These are phyloP conservation scores for Fennellomyces sp. DNA, from an alignment of 371 early-diverging fungal species.

Conservation along the genomic window DNA sequence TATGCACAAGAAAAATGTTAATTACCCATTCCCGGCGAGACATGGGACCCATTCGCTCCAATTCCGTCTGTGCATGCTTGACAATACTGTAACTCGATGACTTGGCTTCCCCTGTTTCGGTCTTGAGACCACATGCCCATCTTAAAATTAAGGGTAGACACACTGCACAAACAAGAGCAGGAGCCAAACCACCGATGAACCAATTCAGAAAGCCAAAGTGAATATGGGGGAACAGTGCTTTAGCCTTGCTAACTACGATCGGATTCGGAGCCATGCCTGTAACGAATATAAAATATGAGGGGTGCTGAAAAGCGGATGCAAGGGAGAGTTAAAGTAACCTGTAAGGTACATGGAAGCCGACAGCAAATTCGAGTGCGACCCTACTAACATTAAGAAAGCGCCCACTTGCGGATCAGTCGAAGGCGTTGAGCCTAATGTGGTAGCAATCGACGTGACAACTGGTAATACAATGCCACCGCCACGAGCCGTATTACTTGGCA, in stretches of 20 bases:
- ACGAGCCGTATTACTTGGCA: slow-evolving; percentile 75
- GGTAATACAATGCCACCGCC: slow-evolving; percentile 76
- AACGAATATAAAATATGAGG: background rate
- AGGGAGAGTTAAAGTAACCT: slow-evolving; percentile 14
- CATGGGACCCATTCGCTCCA: slow-evolving; percentile 37
- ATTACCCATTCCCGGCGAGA: slow-evolving; percentile 45
- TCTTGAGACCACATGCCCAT: slow-evolving; percentile 32
- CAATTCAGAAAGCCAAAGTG: slow-evolving; percentile 63
- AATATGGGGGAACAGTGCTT: slow-evolving; percentile 49
- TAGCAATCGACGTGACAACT: slow-evolving; percentile 65
- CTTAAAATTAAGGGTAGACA: slow-evolving; percentile 43
- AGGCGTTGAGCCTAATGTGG: slow-evolving; percentile 49
- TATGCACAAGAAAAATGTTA: background rate
- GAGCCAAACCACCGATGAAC: slow-evolving; percentile 59
- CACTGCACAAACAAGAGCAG: slow-evolving; percentile 40
- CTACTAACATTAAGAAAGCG: slow-evolving; percentile 58
- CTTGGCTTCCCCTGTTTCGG: slow-evolving; percentile 18
- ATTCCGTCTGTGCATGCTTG: slow-evolving; percentile 35
- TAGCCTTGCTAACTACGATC: slow-evolving; percentile 57
- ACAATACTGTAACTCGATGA: slow-evolving; percentile 19
- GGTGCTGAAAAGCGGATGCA: background rate
- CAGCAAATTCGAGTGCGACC: slow-evolving; percentile 62
- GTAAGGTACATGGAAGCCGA: slow-evolving; percentile 70
- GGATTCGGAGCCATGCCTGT: slow-evolving; percentile 74
- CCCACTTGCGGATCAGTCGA: slow-evolving; percentile 35